phyloP scores from a whole-genome alignment of 306 rosid species.

The Castanopsis chinensis region DNA sequence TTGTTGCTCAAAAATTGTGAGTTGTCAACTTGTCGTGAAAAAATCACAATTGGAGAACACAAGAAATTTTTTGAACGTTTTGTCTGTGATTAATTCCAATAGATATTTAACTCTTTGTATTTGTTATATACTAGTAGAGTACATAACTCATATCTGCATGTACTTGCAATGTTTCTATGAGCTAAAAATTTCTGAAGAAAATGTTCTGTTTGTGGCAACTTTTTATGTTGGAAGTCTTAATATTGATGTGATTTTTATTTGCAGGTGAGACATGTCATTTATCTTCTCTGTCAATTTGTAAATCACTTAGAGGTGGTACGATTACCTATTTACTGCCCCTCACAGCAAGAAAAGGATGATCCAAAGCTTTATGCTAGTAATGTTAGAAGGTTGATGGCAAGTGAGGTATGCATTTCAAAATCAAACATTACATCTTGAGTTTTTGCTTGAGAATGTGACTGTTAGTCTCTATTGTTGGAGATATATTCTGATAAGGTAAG shows the following conservation, averaged over 20 bases:
- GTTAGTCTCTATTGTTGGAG: not conserved
- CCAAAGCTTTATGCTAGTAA: slow-evolving; percentile 74
- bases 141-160: not conserved
- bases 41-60: not conserved
- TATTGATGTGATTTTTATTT: slow-evolving; percentile 16
- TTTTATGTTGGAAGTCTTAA: not conserved
- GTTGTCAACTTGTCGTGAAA: not conserved
- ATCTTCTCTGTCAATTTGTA: slow-evolving; percentile 92
- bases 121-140: not conserved
- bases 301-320: slow-evolving; percentile 72
- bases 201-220: slow-evolving; percentile 5
- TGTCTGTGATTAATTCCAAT: not conserved
- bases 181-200: slow-evolving; percentile 8
- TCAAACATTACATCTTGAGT: not conserved
- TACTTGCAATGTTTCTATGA: not conserved
- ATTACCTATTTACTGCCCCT: slow-evolving; percentile 75
- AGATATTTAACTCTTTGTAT: not conserved
- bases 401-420: slow-evolving; percentile 59
- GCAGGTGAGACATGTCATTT: slow-evolving; percentile 90
- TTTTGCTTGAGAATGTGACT: not conserved
- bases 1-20: slow-evolving; percentile 1
- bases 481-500: not conserved
- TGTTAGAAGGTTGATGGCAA: slow-evolving; percentile 85
- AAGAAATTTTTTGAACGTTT: not conserved
- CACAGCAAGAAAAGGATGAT: slow-evolving; percentile 86